These are phyloP conservation scores for Auricularia heimuer DNA, from an alignment of 768 basidiomycete species.

Conservation along the genomic window DNA sequence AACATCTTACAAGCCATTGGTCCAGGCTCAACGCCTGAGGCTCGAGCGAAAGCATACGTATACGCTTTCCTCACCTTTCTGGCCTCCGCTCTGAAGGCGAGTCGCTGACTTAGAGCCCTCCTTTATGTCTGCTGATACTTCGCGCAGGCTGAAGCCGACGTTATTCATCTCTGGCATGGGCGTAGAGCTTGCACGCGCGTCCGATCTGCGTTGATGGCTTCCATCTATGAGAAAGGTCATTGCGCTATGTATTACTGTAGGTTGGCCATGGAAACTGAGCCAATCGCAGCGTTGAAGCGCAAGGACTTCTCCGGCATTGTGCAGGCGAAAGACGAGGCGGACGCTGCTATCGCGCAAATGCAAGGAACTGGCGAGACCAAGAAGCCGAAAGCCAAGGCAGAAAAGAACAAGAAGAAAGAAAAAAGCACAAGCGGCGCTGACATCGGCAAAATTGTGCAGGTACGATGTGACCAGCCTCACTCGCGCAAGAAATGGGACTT, in stretches of 20 bases:
- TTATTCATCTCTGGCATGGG: slow-evolving; percentile 72
- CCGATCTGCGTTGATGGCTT: slow-evolving; percentile 47
- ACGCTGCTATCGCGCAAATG: slow-evolving; percentile 6
- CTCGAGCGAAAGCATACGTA: slow-evolving; percentile 55
- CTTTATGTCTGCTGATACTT: not conserved
- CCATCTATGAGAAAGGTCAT: slow-evolving; percentile 69
- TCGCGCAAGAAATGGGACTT: not conserved
- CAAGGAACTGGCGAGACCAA: not conserved
- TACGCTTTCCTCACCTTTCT: slow-evolving; percentile 70
- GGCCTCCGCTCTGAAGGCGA: slow-evolving; percentile 46
- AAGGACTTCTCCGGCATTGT: slow-evolving; percentile 76
- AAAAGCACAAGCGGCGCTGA: slow-evolving; percentile 56
- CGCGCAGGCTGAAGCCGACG: slow-evolving; percentile 43
- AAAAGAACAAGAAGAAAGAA: slow-evolving; percentile 6
- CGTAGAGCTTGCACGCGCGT: slow-evolving; percentile 67
- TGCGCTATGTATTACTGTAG: not conserved
- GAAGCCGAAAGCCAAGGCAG: not conserved
- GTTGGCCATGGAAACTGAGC: not conserved
- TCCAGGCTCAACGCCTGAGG: slow-evolving; percentile 36
- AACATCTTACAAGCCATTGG: slow-evolving; percentile 21
- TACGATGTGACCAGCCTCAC: not conserved
- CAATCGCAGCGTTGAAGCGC: slow-evolving; percentile 48
- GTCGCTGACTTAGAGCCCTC: slow-evolving; percentile 6
- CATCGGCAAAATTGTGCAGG: slow-evolving; percentile 69
- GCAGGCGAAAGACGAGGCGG: slow-evolving; percentile 36